phyloP scores from a whole-genome alignment of 306 rosid genomes.

The Sechiopsis laciniata region DNA sequence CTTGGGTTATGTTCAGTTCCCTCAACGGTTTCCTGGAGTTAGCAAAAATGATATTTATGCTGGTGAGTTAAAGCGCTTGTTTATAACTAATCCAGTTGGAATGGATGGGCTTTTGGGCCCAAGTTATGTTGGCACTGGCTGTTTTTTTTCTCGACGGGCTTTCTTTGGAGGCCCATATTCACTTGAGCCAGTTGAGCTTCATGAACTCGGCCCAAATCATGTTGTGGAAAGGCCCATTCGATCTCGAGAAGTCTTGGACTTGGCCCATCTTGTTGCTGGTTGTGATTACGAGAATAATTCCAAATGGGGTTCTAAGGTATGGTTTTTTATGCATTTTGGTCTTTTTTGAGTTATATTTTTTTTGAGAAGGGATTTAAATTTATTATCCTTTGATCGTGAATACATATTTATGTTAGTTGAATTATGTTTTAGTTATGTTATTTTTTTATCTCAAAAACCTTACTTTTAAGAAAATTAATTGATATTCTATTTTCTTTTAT shows the following conservation, averaged over 20 bases:
- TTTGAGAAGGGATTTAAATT: no score
- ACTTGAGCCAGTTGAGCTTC: constrained; percentile 17
- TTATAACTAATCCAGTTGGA: constrained; percentile 18
- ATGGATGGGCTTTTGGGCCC: constrained; percentile 33
- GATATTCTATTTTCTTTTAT: no score
- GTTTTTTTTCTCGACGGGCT: constrained; percentile 31
- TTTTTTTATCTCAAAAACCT: no score
- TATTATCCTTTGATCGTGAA: no score
- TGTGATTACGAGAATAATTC: constrained; percentile 31
- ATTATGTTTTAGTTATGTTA: no score
- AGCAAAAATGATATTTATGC: constrained; percentile 21
- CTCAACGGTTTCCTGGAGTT: constrained; percentile 21
- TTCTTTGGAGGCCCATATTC: constrained; percentile 37
- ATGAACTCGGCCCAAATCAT: constrained; percentile 20
- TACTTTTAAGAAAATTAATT: no score
- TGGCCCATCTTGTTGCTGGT: constrained; percentile 28
- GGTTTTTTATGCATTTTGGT: no score
- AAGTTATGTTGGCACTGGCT: constrained; percentile 28
- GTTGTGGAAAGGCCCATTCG: constrained; percentile 27
- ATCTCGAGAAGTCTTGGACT: constrained; percentile 9
- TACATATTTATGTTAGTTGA: no score
- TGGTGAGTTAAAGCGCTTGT: neutral
- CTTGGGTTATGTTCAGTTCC: constrained; percentile 32
- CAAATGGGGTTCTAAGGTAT: constrained; percentile 42
- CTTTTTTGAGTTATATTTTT: no score